These are phyloP conservation scores for Auriscalpium microsporum DNA, from an alignment of 768 basidiomycete species.

Conservation along the genomic window DNA sequence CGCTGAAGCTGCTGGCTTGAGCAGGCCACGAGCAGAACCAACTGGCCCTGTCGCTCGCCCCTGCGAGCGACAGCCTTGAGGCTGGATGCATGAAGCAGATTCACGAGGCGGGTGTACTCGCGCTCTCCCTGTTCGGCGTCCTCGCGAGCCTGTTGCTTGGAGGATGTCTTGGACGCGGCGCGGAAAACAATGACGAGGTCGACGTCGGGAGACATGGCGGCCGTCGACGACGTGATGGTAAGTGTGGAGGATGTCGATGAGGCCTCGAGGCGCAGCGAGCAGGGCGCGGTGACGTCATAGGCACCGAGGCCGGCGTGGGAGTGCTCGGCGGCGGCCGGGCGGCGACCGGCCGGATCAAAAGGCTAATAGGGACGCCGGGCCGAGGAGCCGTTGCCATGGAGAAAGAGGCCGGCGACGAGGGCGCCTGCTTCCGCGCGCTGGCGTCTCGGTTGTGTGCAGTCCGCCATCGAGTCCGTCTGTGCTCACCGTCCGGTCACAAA, in stretches of 20 bases:
- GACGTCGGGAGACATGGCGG: conserved; percentile 43
- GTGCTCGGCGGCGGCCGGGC: no score
- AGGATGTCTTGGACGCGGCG: conserved; percentile 39
- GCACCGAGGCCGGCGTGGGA: no score
- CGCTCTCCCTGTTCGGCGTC: conserved; percentile 56
- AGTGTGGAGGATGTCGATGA: not conserved
- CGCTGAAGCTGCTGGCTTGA: conserved; percentile 50
- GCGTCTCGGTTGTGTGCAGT: no score
- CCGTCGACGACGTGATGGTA: not conserved
- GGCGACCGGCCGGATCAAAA: no score
- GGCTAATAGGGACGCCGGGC: no score
- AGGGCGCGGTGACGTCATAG: no score
- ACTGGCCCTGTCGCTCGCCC: conserved; percentile 68
- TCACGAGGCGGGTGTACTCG: conserved; percentile 60
- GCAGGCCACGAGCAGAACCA: conserved; percentile 71
- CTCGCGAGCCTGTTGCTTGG: conserved; percentile 55
- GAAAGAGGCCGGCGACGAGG: no score
- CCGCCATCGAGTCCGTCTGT: no score
- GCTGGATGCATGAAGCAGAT: conserved; percentile 51
- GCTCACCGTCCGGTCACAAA: no score
- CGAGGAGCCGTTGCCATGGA: not conserved
- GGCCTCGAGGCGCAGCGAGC: no score
- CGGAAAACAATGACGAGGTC: conserved; percentile 72
- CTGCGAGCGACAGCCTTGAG: conserved; percentile 65
- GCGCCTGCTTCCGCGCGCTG: no score